A percentile compares a stretch with the other conserved stretches of the same genome.
Evolutionary conservation across 2,329 filamentous ascomycete genomes (phyloP).

Genomic region (Simplicillium aogashimaense): DNA sequence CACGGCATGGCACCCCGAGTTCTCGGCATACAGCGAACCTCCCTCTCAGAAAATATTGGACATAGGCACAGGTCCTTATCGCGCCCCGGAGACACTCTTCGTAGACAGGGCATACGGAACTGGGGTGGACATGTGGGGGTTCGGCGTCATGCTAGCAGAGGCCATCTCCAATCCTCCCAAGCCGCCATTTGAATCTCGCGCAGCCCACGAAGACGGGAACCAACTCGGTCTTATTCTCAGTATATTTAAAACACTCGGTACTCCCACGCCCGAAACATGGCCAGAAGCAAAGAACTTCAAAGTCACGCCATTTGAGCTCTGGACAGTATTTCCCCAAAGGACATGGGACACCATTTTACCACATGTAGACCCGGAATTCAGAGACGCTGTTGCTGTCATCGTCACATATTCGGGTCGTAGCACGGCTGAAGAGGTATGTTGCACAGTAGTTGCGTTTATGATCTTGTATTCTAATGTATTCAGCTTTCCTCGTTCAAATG

Average conservation of each 20-base stretch:
- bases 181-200: conserved; percentile 75
- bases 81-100: conserved; percentile 84
- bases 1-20: conserved; percentile 67
- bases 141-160: conserved; percentile 78
- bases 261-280: conserved; percentile 72
- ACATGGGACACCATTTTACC: conserved; percentile 64
- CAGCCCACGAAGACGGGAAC: conserved; percentile 67
- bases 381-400: conserved; percentile 56
- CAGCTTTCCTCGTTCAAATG: too few species aligned
- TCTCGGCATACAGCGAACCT: conserved; percentile 53
- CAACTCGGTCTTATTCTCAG: conserved; percentile 85
- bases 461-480: too few species aligned
- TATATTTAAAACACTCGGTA: conserved; percentile 86
- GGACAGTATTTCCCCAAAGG: conserved; percentile 59
- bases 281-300: conserved; percentile 62
- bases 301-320: conserved; percentile 83
- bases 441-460: too few species aligned
- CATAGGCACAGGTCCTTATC: conserved; percentile 85
- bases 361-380: conserved; percentile 43
- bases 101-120: conserved; percentile 64
- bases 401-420: conserved; percentile 63
- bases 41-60: conserved; percentile 72
- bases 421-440: conserved; percentile 43
- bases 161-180: conserved; percentile 42
- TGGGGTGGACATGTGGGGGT: conserved; percentile 79